Percentiles rank a stretch among this genome's conserved stretches.
These are phyloP conservation scores for Capsella rubella DNA, from an alignment of 441 rosid species.

Conservation along the genomic window DNA sequence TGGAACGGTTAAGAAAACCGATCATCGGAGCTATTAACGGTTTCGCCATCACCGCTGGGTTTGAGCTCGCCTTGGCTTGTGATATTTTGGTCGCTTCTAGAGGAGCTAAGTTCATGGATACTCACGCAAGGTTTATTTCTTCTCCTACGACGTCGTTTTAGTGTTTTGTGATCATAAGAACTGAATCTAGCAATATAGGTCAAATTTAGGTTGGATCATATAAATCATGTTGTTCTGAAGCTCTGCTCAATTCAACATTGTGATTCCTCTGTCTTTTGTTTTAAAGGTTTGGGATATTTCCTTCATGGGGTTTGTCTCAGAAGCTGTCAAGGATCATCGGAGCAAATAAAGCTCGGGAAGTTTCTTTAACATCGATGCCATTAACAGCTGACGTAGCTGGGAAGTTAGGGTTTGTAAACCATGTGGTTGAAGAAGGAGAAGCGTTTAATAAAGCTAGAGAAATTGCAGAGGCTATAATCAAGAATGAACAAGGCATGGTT, in stretches of 20 bases:
- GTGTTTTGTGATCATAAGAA: not conserved
- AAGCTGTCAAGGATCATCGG: constrained; percentile 83
- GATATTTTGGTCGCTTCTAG: constrained; percentile 77
- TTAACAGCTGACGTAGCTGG: constrained; percentile 83
- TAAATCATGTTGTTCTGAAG: not conserved
- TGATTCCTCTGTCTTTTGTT: not conserved
- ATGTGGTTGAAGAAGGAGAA: constrained; percentile 75
- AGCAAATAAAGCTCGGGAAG: constrained; percentile 83
- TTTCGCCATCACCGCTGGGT: constrained; percentile 90
- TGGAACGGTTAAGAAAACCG: constrained; percentile 80
- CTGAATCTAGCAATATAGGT: not conserved
- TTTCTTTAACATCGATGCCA: constrained; percentile 68
- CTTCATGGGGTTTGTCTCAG: constrained; percentile 96
- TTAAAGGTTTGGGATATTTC: constrained; percentile 79
- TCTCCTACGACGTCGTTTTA: not conserved
- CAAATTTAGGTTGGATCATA: not conserved
- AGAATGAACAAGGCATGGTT: constrained; percentile 78
- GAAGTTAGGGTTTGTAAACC: constrained; percentile 83
- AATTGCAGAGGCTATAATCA: constrained; percentile 71
- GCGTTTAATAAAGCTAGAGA: constrained; percentile 65
- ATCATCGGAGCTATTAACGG: constrained; percentile 88
- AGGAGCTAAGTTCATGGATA: constrained; percentile 81
- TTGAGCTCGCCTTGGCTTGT: constrained; percentile 86
- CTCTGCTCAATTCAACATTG: not conserved
- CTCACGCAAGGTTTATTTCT: constrained; percentile 71